phyloP scores from a whole-genome alignment of 257 asterid genomes.

The Perilla frutescens region DNA sequence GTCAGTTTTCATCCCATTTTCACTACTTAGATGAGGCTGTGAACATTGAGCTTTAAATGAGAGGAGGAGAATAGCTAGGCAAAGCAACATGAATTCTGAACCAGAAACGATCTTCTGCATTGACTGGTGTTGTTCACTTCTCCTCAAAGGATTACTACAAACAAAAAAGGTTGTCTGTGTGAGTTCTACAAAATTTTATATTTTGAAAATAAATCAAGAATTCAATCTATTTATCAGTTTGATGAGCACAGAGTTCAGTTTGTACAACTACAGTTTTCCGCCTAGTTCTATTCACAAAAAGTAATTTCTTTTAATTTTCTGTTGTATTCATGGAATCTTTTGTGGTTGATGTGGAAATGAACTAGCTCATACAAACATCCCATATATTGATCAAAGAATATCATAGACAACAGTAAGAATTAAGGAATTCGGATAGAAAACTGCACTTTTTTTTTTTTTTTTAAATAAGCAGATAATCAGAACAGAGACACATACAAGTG shows the following conservation, averaged over 20 bases:
- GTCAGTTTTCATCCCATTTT: conserved; percentile 50
- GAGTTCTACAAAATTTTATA: neutral
- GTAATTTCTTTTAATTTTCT: too few relatives aligned
- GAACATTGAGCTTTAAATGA: conserved; percentile 28
- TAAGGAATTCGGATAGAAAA: neutral
- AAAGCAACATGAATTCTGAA: conserved; percentile 32
- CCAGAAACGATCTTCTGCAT: conserved; percentile 35
- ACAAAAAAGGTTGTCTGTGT: neutral
- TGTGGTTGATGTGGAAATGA: neutral
- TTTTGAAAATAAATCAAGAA: too few relatives aligned
- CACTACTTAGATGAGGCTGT: conserved; percentile 34
- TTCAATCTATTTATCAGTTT: neutral
- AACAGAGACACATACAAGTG: neutral
- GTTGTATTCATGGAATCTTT: too few relatives aligned
- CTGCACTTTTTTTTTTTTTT: too few relatives aligned
- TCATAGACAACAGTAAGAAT: too few relatives aligned
- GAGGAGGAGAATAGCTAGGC: conserved; percentile 39
- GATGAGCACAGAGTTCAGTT: neutral
- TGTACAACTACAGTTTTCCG: too few relatives aligned
- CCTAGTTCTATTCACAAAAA: too few relatives aligned
- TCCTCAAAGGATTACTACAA: conserved; percentile 17
- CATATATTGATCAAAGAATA: too few relatives aligned
- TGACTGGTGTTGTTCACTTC: conserved; percentile 9
- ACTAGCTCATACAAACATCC: neutral
- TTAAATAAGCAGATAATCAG: neutral